A percentile compares a stretch with the other conserved stretches of the same genome.
These are phyloP conservation scores for Xerocomellus dryophilus DNA, from an alignment of 768 basidiomycete genomes.

Conservation along the genomic window DNA sequence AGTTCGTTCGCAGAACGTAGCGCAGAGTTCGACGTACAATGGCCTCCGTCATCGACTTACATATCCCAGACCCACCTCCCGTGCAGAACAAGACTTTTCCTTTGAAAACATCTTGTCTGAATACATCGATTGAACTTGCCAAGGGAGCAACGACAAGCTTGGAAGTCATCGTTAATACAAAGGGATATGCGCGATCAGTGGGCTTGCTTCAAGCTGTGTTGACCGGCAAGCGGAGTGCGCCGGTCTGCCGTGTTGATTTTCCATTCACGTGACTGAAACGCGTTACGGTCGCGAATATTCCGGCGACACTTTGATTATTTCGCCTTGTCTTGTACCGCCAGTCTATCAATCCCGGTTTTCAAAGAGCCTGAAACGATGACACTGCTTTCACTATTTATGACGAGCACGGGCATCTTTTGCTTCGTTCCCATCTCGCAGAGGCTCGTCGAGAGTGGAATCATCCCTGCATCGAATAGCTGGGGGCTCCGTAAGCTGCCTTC, in stretches of 20 bases:
- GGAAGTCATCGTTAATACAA: slow-evolving; percentile 35
- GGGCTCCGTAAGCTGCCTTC: background rate
- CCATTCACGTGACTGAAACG: slow-evolving; percentile 19
- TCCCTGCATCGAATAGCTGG: slow-evolving; percentile 8
- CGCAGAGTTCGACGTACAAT: slow-evolving; percentile 50
- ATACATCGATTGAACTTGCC: slow-evolving; percentile 57
- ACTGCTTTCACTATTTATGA: slow-evolving; percentile 23
- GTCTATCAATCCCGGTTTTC: background rate
- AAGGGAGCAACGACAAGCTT: slow-evolving; percentile 43
- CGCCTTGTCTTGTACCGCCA: background rate
- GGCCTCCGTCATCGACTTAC: slow-evolving; percentile 81
- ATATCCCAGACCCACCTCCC: slow-evolving; percentile 91
- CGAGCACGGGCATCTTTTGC: slow-evolving; percentile 25
- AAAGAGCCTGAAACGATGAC: slow-evolving; percentile 12
- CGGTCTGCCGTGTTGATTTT: slow-evolving; percentile 14
- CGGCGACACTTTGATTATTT: background rate
- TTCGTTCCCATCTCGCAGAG: slow-evolving; percentile 27
- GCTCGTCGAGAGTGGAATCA: slow-evolving; percentile 24
- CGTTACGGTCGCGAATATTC: slow-evolving; percentile 1
- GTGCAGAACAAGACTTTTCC: slow-evolving; percentile 91
- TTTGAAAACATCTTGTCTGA: slow-evolving; percentile 79
- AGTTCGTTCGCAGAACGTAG: background rate
- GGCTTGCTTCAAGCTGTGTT: too few species aligned
- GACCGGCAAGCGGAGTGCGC: background rate
- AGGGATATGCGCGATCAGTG: background rate